Evolutionary conservation across 192 early-diverging fungal genomes (phyloP).

Genomic region (Phlyctochytrium bullatum): DNA sequence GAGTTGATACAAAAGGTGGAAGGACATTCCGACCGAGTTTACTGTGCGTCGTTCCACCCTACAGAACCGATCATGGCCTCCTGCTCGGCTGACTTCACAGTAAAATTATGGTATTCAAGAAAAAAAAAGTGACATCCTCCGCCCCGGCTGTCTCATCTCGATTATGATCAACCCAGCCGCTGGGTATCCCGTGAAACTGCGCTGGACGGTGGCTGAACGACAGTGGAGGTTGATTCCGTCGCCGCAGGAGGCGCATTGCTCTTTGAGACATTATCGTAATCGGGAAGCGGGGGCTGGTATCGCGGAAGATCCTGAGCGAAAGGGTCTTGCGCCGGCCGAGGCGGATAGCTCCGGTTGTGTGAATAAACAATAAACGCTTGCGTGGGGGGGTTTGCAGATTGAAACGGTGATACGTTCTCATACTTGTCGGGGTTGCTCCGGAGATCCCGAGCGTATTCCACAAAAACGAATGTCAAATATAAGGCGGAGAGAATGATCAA

Average conservation of each 20-base stretch:
- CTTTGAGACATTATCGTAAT: background rate
- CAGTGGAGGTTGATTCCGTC: background rate
- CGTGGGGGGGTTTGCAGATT: too few species aligned
- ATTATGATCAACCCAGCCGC: background rate
- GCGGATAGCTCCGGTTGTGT: background rate
- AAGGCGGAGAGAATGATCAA: background rate
- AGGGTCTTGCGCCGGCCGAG: background rate
- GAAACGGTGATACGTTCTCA: background rate
- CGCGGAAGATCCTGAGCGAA: background rate
- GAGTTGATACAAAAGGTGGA: conserved; percentile 71
- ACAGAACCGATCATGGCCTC: conserved; percentile 77
- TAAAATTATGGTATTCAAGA: conserved; percentile 69
- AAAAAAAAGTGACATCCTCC: background rate
- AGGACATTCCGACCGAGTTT: conserved; percentile 92
- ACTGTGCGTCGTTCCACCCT: conserved; percentile 88
- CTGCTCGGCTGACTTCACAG: conserved; percentile 79
- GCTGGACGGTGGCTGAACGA: background rate
- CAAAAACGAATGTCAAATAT: background rate
- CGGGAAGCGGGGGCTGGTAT: background rate
- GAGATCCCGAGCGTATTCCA: background rate
- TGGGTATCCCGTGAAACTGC: background rate
- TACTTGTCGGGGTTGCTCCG: background rate
- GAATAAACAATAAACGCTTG: background rate
- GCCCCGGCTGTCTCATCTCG: background rate
- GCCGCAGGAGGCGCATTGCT: background rate